Conservation (phyloP, 495 filamentous ascomycete genomes). For the Penicillium malachiteum region DNA sequence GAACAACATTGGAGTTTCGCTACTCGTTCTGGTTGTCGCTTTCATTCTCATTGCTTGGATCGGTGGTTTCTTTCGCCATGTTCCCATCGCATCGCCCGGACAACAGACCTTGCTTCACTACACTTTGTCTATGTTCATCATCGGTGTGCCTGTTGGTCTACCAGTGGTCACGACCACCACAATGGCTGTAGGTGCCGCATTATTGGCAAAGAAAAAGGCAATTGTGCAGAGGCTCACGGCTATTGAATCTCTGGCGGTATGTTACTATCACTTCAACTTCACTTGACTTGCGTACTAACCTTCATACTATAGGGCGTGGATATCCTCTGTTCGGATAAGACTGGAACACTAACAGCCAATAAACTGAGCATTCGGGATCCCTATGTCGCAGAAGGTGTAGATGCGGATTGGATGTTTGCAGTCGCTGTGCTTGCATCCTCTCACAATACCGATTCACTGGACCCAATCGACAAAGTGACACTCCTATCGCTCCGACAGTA, state of each 20-base stretch:
- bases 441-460: slow-evolving; percentile 69
- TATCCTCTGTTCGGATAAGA: slow-evolving; percentile 97
- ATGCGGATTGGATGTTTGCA: slow-evolving; percentile 75
- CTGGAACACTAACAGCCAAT: slow-evolving; percentile 67
- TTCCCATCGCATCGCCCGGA: slow-evolving; percentile 62
- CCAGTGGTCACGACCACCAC: slow-evolving; percentile 94
- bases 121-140: slow-evolving; percentile 75
- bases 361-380: slow-evolving; percentile 70
- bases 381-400: slow-evolving; percentile 68
- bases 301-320: slow-evolving; percentile 65
- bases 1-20: slow-evolving; percentile 70
- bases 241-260: slow-evolving; percentile 83
- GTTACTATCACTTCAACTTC: slow-evolving; percentile 10
- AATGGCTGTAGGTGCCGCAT: slow-evolving; percentile 93
- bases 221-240: slow-evolving; percentile 96
- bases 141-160: slow-evolving; percentile 94
- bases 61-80: slow-evolving; percentile 67
- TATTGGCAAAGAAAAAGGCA: slow-evolving; percentile 91
- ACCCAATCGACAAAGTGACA: slow-evolving; percentile 74
- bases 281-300: slow-evolving; percentile 5
- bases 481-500: slow-evolving; percentile 65
- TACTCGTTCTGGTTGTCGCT: slow-evolving; percentile 65
- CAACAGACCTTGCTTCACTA: slow-evolving; percentile 60
- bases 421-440: slow-evolving; percentile 70
- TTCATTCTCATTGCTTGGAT: slow-evolving; percentile 70